Evolutionary conservation across 371 early-diverging fungal species (phyloP), one percentile per base, ranked within the genome.

Genomic region (Mucor plumbeus): DNA sequence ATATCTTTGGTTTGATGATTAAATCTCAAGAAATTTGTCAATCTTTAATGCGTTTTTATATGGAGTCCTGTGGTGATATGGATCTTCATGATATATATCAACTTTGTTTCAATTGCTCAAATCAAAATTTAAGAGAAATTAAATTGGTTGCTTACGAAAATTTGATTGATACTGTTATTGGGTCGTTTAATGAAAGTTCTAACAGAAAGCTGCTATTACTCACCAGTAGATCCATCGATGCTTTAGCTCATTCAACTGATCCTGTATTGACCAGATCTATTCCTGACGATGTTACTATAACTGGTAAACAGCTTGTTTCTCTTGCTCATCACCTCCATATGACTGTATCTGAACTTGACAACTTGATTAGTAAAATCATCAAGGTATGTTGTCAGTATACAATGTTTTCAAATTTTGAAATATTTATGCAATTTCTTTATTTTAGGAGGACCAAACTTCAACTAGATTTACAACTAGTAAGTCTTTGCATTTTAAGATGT

Each of bases 321-420:
- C 58, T 81, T 1, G 70, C 81, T 0, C 60, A 62, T 31, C 26
- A 62, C 4, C 54, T 78, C 0, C 31, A 62, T 39, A 61, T 78
- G 8, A 14, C 43, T 5, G 3, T 66, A 1, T 5, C 61, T 0
- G 36, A 48, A 7, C 33, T 81, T 2, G 60, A 60, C 0, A 47
- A 35, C 0, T 21, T 69, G 0, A 48, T 81, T 9, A 70, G 74
- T 26, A 21, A 50, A 19, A 61, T 71, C 0, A 15, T n/a, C 33
- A 31, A 60, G 40, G 43, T 59, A 38, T 6, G 8, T 21, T 38
- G 19, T 9, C 17, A 2, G 9, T 50, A 7, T 21, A 19, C 11
- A 26, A 26, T 26, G 11, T 1, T 50, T 19, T 3, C n/a, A 0
- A 21, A 1, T 13, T 11, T 2, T 13, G 19, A 7, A 6, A 13